Base-by-base conservation (phyloP, 1,139 yeast genomes). In the Taphrina pruni region DNA sequence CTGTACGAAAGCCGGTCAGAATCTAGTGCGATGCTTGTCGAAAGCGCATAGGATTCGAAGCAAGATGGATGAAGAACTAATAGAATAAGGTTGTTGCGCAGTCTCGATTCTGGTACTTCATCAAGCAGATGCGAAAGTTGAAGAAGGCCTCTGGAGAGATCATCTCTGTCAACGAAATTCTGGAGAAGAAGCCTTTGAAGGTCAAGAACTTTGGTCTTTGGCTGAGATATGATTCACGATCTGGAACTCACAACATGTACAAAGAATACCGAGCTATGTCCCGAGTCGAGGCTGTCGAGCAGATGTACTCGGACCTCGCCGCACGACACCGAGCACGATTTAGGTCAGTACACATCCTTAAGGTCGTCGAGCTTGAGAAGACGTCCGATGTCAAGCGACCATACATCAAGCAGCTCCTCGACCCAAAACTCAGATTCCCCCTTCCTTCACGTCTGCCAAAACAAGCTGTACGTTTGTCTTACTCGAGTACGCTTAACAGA, bases 241-340 rank as follows among this genome's bases (percentile, higher is more conserved):
- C 99, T 78, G 99, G 99, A 87, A 92, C 97, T 81, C 99, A 95
- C 96, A 94, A 94, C 96, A 94, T 94, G 98, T 94, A 94, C 97
- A 94, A 91, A 88, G 99, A 94, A 88, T 91, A 92, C 95, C 93
- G 99, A 86, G 99, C 94, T 80, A 96, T 93, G 79, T 86, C 97
- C 86, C 95, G 99, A 87, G 96, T 92, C 76, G 97, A 92, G 83
- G 99, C 99, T 79, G 98, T 94, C 81, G 97, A 90, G 84, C 87
- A 96, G 82, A 89, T 94, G 89, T 94, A 94, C 95, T 94, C 90
- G 85, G 99, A 95, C 85, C 90, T 94, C 89, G 99, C 99, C 85
- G 98, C 99, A 78, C 94, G 99, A 87, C 99, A 94, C 96, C 92
- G 99, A 89, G 95, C 99, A 81, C 92, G 99, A 88, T 94, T 94